Base-by-base conservation (phyloP, 2,329 filamentous ascomycete genomes). In the Cladophialophora immunda region DNA sequence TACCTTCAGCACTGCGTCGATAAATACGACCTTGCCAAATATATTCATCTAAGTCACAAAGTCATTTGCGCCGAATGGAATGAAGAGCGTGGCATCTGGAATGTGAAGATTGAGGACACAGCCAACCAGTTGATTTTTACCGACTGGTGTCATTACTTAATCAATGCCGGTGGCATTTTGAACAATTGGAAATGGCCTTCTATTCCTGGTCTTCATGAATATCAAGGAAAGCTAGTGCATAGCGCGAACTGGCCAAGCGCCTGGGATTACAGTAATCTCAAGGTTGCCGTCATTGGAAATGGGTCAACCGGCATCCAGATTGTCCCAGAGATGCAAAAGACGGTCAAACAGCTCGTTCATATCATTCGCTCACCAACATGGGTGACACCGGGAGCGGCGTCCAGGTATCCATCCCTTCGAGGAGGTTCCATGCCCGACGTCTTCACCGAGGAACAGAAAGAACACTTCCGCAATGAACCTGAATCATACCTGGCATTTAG, bases 1-100 rank as follows among this genome's bases (percentile, higher is more conserved):
- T 92, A 93, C 74, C 89, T 89, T 87, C 83, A 90, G 70, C 76
- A 77, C 0, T 76, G 90, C 4, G 89, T 89, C 0, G 79, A 79
- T 5, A 90, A 92, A 71, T 84, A 92, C 74, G 82, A 88, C 61
- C 85, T 92, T 1, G 88, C 90, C 74, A 61, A 78, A 78, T 50
- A 83, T 83, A 4, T 76, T 76, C 25, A 65, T 65, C n/a, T 71
- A 61, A 11, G 65, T 58, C 36, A 65, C 30, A 15, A 62, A n/a
- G 64, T 61, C 7, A 19, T 57, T 15, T 29, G 25, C 3, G 58
- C 64, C 11, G n/a, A 15, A 3, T 57, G 57, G 58, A 32, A 62
- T 27, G 78, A 81, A 0, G 74, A 38, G 36, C 36, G 15, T n/a
- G 81, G 80, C 0, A 81, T 85, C 66, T 93, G 90, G 58, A 29